phyloP scores from a whole-genome alignment of 139 green algal species.

The Volvox africanus region DNA sequence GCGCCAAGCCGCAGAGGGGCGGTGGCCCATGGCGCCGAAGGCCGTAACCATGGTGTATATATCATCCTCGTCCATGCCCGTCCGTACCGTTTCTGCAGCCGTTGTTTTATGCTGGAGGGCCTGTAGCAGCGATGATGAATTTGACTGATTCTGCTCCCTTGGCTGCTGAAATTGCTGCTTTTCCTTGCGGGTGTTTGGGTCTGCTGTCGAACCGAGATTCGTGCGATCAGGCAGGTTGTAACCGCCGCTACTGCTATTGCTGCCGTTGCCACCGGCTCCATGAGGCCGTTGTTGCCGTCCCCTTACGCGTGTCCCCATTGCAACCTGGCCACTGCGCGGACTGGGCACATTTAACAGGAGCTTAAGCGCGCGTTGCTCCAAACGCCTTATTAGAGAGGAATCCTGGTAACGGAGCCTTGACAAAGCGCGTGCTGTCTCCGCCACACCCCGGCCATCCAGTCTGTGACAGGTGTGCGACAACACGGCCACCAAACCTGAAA shows the following conservation, averaged over 20 bases:
- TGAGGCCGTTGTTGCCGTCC: no score
- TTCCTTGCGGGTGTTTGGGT: not conserved
- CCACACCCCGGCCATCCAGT: constrained; percentile 19
- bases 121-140: no score
- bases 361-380: constrained; percentile 20
- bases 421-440: not conserved
- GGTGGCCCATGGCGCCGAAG: constrained; percentile 41
- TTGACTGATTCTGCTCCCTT: no score
- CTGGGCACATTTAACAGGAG: not conserved
- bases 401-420: constrained; percentile 8
- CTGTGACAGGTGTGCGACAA: not conserved
- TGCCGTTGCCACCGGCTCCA: not conserved
- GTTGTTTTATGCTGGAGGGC: no score
- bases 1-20: constrained; percentile 45
- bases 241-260: not conserved
- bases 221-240: no score
- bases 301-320: no score
- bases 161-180: not conserved
- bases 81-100: no score
- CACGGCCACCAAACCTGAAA: not conserved
- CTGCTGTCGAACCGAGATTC: no score
- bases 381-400: not conserved
- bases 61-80: not conserved
- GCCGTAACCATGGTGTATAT: not conserved
- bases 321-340: not conserved